A percentile compares a stretch with the other conserved stretches of the same genome.
These are phyloP conservation scores for Mycena capillaripes DNA, from an alignment of 768 basidiomycete species.

Conservation along the genomic window DNA sequence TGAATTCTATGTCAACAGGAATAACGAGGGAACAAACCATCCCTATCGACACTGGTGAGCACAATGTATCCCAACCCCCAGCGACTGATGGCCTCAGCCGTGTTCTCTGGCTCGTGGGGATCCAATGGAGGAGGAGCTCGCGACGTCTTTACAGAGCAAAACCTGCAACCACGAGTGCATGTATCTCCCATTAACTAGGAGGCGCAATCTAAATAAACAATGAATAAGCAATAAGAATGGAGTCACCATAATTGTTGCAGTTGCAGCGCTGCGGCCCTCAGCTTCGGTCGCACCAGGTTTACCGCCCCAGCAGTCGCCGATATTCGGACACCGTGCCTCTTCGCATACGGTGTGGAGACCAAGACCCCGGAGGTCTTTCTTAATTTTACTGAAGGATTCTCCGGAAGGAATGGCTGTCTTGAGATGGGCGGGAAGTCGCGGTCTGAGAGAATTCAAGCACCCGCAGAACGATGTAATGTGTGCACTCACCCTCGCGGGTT, in stretches of 20 bases:
- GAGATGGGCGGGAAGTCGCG: slow-evolving; percentile 87
- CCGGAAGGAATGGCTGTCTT: slow-evolving; percentile 95
- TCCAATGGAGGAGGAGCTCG: slow-evolving; percentile 90
- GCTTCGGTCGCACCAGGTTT: slow-evolving; percentile 73
- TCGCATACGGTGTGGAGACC: slow-evolving; percentile 97
- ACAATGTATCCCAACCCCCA: slow-evolving; percentile 99
- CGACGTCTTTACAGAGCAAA: slow-evolving; percentile 98
- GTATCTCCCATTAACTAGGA: slow-evolving; percentile 97
- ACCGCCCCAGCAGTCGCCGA: slow-evolving; percentile 99
- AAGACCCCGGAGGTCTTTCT: slow-evolving; percentile 94
- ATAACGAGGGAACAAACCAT: slow-evolving; percentile 71
- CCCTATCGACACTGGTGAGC: slow-evolving; percentile 95
- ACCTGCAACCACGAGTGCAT: slow-evolving; percentile 97
- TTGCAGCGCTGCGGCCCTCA: slow-evolving; percentile 86
- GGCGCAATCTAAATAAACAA: slow-evolving; percentile 22
- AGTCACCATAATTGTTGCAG: slow-evolving; percentile 97
- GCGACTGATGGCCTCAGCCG: slow-evolving; percentile 96
- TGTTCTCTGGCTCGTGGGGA: slow-evolving; percentile 97
- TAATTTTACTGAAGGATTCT: slow-evolving; percentile 90
- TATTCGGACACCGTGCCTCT: slow-evolving; percentile 98
- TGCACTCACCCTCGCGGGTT: slow-evolving; percentile 72
- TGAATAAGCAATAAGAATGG: slow-evolving; percentile 1
- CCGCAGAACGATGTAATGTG: neutral
- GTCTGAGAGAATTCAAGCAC: slow-evolving; percentile 58
- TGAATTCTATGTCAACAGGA: too few species aligned